phyloP scores from a whole-genome alignment of 106 monocot species.

The Allium cepa region DNA sequence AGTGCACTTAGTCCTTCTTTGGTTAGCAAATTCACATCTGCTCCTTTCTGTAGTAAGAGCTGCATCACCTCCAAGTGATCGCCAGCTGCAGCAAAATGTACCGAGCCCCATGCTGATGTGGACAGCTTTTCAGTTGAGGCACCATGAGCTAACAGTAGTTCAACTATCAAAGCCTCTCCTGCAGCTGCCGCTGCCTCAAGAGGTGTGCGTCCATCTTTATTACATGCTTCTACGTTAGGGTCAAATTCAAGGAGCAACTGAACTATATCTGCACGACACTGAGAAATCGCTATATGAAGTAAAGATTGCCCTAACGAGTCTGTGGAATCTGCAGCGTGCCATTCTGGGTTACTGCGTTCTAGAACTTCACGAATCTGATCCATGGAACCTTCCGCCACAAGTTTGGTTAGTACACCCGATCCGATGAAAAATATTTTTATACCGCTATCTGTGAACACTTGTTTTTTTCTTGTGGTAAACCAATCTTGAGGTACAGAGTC shows the following conservation, averaged over 20 bases:
- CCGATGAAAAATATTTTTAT: slow-evolving; percentile 37
- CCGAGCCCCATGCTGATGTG: slow-evolving; percentile 14
- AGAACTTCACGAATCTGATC: slow-evolving; percentile 33
- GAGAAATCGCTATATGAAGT: slow-evolving; percentile 33
- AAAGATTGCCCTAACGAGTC: slow-evolving; percentile 25
- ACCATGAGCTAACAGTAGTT: slow-evolving; percentile 31
- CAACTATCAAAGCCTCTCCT: slow-evolving; percentile 35
- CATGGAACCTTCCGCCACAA: slow-evolving; percentile 30
- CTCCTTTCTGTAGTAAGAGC: slow-evolving; percentile 37
- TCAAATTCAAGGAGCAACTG: slow-evolving; percentile 47
- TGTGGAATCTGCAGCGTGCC: slow-evolving; percentile 33
- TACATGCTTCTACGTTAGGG: slow-evolving; percentile 25
- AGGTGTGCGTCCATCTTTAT: slow-evolving; percentile 24
- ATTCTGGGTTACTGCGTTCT: slow-evolving; percentile 46
- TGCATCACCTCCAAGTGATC: slow-evolving; percentile 35
- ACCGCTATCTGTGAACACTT: slow-evolving; percentile 46
- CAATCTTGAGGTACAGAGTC: slow-evolving; percentile 42
- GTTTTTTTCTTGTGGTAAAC: slow-evolving; percentile 58
- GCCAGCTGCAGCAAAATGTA: slow-evolving; percentile 33
- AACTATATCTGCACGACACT: slow-evolving; percentile 34
- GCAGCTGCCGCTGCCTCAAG: slow-evolving; percentile 39
- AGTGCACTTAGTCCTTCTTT: slow-evolving; percentile 41
- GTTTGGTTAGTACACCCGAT: slow-evolving; percentile 32
- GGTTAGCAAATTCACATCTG: slow-evolving; percentile 11
- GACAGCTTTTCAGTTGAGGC: slow-evolving; percentile 27